These are phyloP conservation scores for Boletellus deceptivus DNA, from an alignment of 1,284 basidiomycete genomes.

Conservation along the genomic window DNA sequence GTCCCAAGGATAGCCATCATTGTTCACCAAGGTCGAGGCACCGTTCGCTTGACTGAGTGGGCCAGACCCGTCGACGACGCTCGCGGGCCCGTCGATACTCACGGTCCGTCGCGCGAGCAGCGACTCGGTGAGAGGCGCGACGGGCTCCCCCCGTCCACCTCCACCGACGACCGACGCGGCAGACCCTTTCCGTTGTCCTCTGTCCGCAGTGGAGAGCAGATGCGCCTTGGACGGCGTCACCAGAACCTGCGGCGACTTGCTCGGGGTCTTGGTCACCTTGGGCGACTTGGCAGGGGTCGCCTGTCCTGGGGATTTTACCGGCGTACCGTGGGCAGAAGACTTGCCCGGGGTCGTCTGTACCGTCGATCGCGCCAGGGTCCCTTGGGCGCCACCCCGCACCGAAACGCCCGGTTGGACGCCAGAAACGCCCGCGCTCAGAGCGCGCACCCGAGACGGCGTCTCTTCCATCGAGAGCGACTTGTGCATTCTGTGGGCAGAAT, in stretches of 20 bases:
- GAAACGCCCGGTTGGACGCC: conserved; percentile 16
- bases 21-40: conserved; percentile 21
- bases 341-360: conserved; percentile 22
- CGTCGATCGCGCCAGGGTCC: conserved; percentile 14
- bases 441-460: conserved; percentile 19
- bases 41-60: conserved; percentile 24
- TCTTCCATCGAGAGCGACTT: conserved; percentile 15
- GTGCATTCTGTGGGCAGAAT: conserved; percentile 21
- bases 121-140: conserved; percentile 25
- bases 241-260: conserved; percentile 15
- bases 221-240: conserved; percentile 21
- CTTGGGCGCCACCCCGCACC: conserved; percentile 12
- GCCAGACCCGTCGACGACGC: conserved; percentile 20
- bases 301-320: conserved; percentile 21
- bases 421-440: conserved; percentile 21
- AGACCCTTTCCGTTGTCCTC: conserved; percentile 26
- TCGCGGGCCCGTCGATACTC: conserved; percentile 15
- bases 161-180: conserved; percentile 15
- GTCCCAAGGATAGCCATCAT: conserved; percentile 28
- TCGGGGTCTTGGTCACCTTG: conserved; percentile 20
- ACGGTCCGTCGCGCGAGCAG: conserved; percentile 18
- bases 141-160: conserved; percentile 17
- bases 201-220: conserved; percentile 14
- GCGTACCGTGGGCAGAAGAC: conserved; percentile 13
- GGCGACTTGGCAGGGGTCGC: conserved; percentile 26